phyloP scores from a whole-genome alignment of 768 basidiomycete species.

The Boletus bicolor region DNA sequence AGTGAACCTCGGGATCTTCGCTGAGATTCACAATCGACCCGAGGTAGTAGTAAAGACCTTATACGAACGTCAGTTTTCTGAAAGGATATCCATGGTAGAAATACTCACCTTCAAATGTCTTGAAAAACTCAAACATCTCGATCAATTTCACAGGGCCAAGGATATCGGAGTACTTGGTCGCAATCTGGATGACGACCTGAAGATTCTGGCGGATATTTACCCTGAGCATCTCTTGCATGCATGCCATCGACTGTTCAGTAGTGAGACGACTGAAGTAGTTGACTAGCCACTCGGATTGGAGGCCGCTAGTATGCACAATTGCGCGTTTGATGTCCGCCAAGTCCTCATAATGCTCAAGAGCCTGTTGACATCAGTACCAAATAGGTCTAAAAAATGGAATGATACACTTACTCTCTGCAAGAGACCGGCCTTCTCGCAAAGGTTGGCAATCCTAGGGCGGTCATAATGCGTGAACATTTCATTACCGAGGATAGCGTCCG shows the following conservation, averaged over 20 bases:
- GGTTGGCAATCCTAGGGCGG: conserved; percentile 92
- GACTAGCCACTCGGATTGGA: conserved; percentile 94
- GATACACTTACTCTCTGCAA: conserved; percentile 72
- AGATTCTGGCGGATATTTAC: conserved; percentile 98
- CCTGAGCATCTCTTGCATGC: conserved; percentile 94
- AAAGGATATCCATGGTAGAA: neutral
- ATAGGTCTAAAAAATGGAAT: neutral
- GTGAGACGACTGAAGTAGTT: conserved; percentile 96
- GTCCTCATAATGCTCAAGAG: conserved; percentile 97
- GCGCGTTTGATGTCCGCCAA: conserved; percentile 98
- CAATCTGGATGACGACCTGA: conserved; percentile 94
- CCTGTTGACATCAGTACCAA: conserved; percentile 47
- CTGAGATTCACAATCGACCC: conserved; percentile 97
- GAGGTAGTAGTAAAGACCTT: conserved; percentile 96
- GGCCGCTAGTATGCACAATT: conserved; percentile 84
- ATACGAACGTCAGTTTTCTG: neutral
- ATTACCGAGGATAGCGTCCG: conserved; percentile 97
- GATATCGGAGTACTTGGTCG: conserved; percentile 98
- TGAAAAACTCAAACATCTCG: conserved; percentile 97
- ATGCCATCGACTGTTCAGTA: conserved; percentile 94
- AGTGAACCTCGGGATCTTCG: conserved; percentile 95
- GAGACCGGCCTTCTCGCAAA: conserved; percentile 97
- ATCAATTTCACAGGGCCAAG: conserved; percentile 96
- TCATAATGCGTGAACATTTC: conserved; percentile 99
- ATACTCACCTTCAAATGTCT: conserved; percentile 83